Conservation (phyloP, 2,329 filamentous ascomycete species). For the Hypomyces perniciosus region DNA sequence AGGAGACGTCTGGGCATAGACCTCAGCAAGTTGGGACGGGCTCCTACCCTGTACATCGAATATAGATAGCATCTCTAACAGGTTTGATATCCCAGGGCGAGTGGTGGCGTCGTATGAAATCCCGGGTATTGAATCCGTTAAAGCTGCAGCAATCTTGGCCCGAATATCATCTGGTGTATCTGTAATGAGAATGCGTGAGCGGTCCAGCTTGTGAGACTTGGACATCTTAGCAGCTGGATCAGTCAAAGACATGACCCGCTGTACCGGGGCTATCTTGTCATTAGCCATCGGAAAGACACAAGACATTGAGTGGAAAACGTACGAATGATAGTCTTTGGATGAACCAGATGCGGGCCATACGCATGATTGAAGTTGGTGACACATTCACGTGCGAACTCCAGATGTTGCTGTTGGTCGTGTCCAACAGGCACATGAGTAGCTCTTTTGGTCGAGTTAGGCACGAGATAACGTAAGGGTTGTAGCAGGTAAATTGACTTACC, state of each 20-base stretch:
- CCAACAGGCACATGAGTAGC: constrained; percentile 94
- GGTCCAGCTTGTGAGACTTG: constrained; percentile 68
- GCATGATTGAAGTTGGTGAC: constrained; percentile 80
- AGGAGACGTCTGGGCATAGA: constrained; percentile 32
- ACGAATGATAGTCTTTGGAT: constrained; percentile 70
- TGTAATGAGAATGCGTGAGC: constrained; percentile 77
- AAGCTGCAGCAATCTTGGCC: constrained; percentile 62
- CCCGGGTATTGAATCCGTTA: constrained; percentile 64
- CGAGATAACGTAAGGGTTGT: background rate
- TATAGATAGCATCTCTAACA: constrained; percentile 73
- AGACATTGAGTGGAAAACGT: constrained; percentile 16
- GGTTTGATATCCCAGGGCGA: constrained; percentile 81
- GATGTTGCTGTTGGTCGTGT: constrained; percentile 89
- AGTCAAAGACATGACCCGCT: constrained; percentile 83
- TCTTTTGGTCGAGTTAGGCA: constrained; percentile 32
- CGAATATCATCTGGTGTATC: constrained; percentile 59
- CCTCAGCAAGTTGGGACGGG: constrained; percentile 34
- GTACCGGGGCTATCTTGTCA: constrained; percentile 56
- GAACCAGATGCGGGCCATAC: constrained; percentile 57
- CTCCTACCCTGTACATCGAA: constrained; percentile 45
- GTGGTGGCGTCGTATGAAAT: constrained; percentile 65
- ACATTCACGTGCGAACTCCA: constrained; percentile 85
- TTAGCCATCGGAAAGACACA: background rate
- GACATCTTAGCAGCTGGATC: constrained; percentile 85
- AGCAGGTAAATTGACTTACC: constrained; percentile 36